Base-by-base conservation (phyloP, 805 yeast species). In the Jamesozyma spencerorum region DNA sequence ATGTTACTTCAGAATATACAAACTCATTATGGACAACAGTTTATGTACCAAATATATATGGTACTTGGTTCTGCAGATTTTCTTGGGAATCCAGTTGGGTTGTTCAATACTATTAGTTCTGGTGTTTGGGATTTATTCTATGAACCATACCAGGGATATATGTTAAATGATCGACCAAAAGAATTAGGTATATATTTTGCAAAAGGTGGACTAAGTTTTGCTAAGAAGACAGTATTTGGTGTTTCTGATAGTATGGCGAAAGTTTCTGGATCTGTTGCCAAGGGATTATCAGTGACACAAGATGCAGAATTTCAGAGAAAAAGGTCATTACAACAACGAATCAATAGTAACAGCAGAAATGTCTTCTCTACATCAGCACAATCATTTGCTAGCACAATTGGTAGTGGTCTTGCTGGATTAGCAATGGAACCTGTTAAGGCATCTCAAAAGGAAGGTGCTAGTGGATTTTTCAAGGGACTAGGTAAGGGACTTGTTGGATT, bases 91-190 rank as follows among this genome's bases (percentile, higher is more conserved):
- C 99, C 99, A 0, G 97, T 94, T 22, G 98, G 98, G 1, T 66
- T 92, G 46, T 92, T 92, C 67, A 92, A 85, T 58, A 88, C 87
- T 50, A 69, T 92, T 42, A 80, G 95, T 42, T 86, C 97, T 0
- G 99, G 99, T 39, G 92, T 92, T 10, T 74, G 87, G 75, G 99
- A 92, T 60, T 82, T 92, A 15, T 92, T 92, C 60, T 92, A 92
- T 57, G 97, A 90, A 57, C 99, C 99, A 3, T 92, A 90, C 54
- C 92, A 87, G 57, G 99, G 99, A 0, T 85, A 85, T 51, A 77
- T 90, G 37, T 76, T 92, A 75, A 90, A 83, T 47, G 98, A 92
- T 60, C 68, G 97, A 30, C 98, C 98, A 1, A 95, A 85, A 55
- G 99, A 94, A 51, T 66, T 92, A 31, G 97, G 98, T 31, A 84